phyloP scores from a whole-genome alignment of 2,329 filamentous ascomycete species.

The Talaromyces sp. region DNA sequence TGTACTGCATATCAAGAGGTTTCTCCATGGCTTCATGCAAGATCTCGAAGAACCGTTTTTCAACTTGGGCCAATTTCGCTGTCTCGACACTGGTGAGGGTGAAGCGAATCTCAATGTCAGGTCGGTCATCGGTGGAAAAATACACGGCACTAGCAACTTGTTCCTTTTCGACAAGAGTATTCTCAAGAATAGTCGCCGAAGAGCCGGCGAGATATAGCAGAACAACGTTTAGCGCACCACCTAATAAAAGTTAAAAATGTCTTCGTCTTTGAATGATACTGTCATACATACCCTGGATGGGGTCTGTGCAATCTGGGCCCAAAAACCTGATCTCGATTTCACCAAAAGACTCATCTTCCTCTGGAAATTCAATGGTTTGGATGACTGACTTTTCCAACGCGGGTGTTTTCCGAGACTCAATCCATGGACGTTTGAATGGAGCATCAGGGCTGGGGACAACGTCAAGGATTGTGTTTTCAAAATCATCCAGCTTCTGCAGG shows the following conservation, averaged over 20 bases:
- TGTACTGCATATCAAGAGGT: conserved; percentile 82
- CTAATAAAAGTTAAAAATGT: conserved; percentile 22
- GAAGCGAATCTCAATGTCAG: conserved; percentile 79
- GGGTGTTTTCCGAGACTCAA: conserved; percentile 76
- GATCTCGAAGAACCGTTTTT: conserved; percentile 78
- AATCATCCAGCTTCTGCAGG: conserved; percentile 74
- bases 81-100: conserved; percentile 82
- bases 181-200: conserved; percentile 87
- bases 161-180: conserved; percentile 86
- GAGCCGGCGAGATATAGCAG: conserved; percentile 88
- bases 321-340: conserved; percentile 84
- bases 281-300: conserved; percentile 47
- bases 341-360: conserved; percentile 90
- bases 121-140: conserved; percentile 72
- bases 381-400: conserved; percentile 66
- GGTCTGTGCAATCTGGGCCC: conserved; percentile 73
- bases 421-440: conserved; percentile 83
- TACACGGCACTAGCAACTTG: conserved; percentile 82
- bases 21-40: conserved; percentile 72
- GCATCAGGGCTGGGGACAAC: conserved; percentile 70
- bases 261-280: neutral
- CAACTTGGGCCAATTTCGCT: conserved; percentile 74
- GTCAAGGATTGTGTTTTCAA: conserved; percentile 80
- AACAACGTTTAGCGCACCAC: conserved; percentile 71
- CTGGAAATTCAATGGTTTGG: conserved; percentile 82